Evolutionary conservation across 2,329 filamentous ascomycete genomes (phyloP).

Genomic region (Davidsoniella neocaledoniae): DNA sequence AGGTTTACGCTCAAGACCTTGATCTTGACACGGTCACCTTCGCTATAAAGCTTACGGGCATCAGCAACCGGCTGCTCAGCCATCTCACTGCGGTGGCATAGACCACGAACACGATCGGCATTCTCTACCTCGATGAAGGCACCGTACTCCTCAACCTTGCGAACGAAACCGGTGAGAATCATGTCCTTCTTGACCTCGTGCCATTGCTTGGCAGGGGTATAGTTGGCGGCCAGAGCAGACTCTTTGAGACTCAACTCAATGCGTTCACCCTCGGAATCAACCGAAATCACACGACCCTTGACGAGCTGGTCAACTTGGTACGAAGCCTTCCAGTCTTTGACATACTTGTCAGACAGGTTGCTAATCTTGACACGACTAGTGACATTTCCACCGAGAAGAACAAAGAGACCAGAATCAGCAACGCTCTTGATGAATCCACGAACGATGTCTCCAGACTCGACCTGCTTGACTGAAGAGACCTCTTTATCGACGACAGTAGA

Average conservation of each 20-base stretch:
- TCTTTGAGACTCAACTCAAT: conserved; percentile 76
- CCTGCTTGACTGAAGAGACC: conserved; percentile 50
- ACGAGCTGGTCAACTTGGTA: conserved; percentile 85
- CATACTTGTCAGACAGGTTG: conserved; percentile 74
- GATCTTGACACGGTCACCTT: conserved; percentile 87
- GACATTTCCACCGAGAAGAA: conserved; percentile 65
- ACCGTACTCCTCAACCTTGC: conserved; percentile 88
- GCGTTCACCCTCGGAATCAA: conserved; percentile 52
- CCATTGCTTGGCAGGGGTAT: conserved; percentile 54
- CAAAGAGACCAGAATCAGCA: conserved; percentile 74
- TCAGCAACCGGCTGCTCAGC: conserved; percentile 69
- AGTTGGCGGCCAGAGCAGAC: conserved; percentile 67
- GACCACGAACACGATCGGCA: conserved; percentile 74
- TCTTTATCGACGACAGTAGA: conserved; percentile 67
- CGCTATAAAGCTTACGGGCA: conserved; percentile 75
- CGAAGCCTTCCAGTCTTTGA: conserved; percentile 89
- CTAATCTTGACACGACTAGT: conserved; percentile 71
- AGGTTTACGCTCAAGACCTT: conserved; percentile 64
- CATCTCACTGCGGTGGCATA: conserved; percentile 87
- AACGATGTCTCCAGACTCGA: conserved; percentile 62
- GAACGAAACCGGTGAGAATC: conserved; percentile 72
- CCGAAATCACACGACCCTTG: conserved; percentile 62
- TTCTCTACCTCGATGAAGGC: conserved; percentile 85
- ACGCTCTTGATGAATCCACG: conserved; percentile 89
- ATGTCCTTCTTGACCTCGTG: conserved; percentile 66